These are phyloP conservation scores for Claviceps quebecensis DNA, from an alignment of 2,329 filamentous ascomycete species.

Conservation along the genomic window DNA sequence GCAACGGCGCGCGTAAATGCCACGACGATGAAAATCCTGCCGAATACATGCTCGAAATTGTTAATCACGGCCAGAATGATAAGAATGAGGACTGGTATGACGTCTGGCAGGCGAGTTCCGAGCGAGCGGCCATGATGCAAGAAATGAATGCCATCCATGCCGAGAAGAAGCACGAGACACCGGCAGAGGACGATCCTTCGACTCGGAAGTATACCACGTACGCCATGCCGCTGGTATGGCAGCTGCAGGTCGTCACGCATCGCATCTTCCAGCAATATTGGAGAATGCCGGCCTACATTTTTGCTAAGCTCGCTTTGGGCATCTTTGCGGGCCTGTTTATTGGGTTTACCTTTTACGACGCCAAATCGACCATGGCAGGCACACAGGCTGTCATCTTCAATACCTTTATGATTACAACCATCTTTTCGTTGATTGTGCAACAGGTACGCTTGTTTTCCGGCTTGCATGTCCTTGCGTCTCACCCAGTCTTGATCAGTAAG, in stretches of 20 bases:
- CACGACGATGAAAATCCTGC: conserved; percentile 54
- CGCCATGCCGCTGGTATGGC: conserved; percentile 55
- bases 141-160: conserved; percentile 52
- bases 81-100: conserved; percentile 46
- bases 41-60: conserved; percentile 56
- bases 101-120: conserved; percentile 45
- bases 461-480: no score
- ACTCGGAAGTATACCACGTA: conserved; percentile 45
- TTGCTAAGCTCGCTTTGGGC: conserved; percentile 53
- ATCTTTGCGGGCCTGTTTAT: conserved; percentile 53
- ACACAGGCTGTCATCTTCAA: conserved; percentile 62
- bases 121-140: conserved; percentile 35
- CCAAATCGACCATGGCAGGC: conserved; percentile 45
- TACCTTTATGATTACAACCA: conserved; percentile 62
- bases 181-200: conserved; percentile 10
- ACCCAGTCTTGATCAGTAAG: no score
- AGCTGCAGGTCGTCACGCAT: conserved; percentile 49
- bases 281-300: conserved; percentile 66
- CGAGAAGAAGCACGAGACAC: conserved; percentile 21
- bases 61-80: conserved; percentile 26
- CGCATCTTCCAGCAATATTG: conserved; percentile 76
- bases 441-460: conserved; percentile 24
- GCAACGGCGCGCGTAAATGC: conserved; percentile 47
- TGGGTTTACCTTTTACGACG: conserved; percentile 55
- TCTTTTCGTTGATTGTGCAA: conserved; percentile 59